Base-by-base conservation (phyloP, 306 rosid species). In the Prinsepia uniflora region DNA sequence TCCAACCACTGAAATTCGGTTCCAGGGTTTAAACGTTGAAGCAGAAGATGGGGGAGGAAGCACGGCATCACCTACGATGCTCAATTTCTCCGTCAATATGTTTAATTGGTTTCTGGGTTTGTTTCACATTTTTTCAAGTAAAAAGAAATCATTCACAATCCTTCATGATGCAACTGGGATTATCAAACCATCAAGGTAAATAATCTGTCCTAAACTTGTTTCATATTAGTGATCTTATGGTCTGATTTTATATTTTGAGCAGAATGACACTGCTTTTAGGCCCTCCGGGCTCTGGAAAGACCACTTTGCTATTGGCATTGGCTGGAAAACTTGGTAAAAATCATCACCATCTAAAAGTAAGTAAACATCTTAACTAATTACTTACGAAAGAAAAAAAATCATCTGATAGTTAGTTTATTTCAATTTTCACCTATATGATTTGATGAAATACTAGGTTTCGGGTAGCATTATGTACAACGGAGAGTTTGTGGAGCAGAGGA, bases 401-500 rank as follows among this genome's bases (percentile, higher is more conserved):
- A 5, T 14, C 9, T 54, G 3, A 54, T 54, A 4, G 10, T 18
- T 19, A 18, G 2, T 20, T 19, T 12, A 22, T 17, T 1, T 41
- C 36, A 43, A 43, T 43, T n/a, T 48, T 65, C 34, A 46, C 50
- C 50, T 22, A 2, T 19, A 7, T 13, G 53, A 10, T 43, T 65
- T 7, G 6, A 14, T 19, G 36, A 12, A 56, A n/a, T 10, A 56
- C 5, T 48, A 85, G 89, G 72, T 72, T 39, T 63, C 83, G 2
- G 89, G 89, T 62, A 68, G 34, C 50, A 85, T 85, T 55, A 82
- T 81, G 12, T 85, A 85, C 67, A 82, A 85, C 54, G 89, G 89
- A 0, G 89, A 85, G 43, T 82, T 82, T 80, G 83, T 85, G 18
- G 78, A 85, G 0, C 83, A 82, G 52, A 80, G 90, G 76, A 83